A percentile compares a stretch with the other conserved stretches of the same genome.
Conservation (phyloP, 225 moss, liverwort and hornwort species). For the Pseudoscleropodium purum region DNA sequence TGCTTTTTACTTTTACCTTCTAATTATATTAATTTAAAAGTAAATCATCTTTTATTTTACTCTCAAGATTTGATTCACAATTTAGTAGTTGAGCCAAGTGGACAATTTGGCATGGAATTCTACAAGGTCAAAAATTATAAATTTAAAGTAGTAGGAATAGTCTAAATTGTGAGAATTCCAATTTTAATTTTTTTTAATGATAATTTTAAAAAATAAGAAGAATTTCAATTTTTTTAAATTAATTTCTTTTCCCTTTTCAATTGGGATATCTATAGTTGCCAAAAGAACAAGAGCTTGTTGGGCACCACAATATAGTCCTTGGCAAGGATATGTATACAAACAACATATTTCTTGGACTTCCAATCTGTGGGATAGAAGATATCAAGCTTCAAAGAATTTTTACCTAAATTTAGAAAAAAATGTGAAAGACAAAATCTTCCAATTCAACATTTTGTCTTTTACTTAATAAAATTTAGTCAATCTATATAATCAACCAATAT, state of each 20-base stretch:
- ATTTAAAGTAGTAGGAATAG: not conserved
- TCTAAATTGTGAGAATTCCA: not conserved
- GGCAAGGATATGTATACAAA: accelerated
- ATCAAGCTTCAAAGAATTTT: not conserved
- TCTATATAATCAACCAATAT: not conserved
- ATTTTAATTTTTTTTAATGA: too few relatives aligned
- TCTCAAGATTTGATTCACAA: not conserved
- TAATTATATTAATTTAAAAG: too few relatives aligned
- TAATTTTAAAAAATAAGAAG: too few relatives aligned
- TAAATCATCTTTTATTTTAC: too few relatives aligned
- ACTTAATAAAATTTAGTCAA: not conserved
- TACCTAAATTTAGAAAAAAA: not conserved
- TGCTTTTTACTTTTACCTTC: not conserved
- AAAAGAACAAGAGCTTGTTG: not conserved
- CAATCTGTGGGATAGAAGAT: accelerated
- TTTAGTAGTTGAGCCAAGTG: not conserved
- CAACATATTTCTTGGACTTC: not conserved
- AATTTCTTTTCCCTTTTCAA: not conserved
- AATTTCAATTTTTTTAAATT: not conserved
- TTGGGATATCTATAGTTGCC: accelerated
- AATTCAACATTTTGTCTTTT: not conserved
- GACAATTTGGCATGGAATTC: not conserved
- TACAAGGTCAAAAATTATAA: not conserved
- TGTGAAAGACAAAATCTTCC: accelerated
- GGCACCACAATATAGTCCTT: not conserved